Evolutionary conservation across 768 basidiomycete species (phyloP).

Genomic region (Cyclocybe cylindracea): DNA sequence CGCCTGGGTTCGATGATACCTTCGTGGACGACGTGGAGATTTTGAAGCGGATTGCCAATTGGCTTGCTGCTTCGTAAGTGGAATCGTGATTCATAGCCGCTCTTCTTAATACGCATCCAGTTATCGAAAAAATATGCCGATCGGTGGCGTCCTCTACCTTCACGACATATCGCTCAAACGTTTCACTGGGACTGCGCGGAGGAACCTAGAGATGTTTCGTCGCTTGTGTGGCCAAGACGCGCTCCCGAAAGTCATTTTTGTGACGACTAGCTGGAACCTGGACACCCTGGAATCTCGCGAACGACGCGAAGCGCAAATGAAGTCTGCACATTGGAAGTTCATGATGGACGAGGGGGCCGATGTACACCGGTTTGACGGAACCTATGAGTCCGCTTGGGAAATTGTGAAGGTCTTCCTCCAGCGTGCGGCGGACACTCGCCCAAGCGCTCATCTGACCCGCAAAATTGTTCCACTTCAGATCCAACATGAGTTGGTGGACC

Average conservation of each 20-base stretch:
- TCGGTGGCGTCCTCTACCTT: constrained; percentile 12
- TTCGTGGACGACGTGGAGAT: constrained; percentile 11
- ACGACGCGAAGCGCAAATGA: constrained; percentile 10
- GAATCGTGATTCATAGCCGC: neutral
- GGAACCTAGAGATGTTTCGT: constrained; percentile 6
- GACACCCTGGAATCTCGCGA: constrained; percentile 1
- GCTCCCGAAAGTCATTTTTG: constrained; percentile 10
- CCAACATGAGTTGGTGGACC: constrained; percentile 1
- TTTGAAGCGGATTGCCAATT: constrained; percentile 14
- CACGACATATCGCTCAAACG: constrained; percentile 15
- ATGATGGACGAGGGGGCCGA: constrained; percentile 7
- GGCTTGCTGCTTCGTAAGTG: constrained; percentile 17
- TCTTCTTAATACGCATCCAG: neutral
- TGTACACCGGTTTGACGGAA: constrained; percentile 1
- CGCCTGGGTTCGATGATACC: constrained; percentile 24
- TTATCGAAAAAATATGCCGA: neutral
- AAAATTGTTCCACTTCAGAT: constrained; percentile 2
- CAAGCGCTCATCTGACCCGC: no score
- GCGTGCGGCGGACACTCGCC: neutral
- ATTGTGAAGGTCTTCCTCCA: neutral
- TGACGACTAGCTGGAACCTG: constrained; percentile 15
- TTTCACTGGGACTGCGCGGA: constrained; percentile 1
- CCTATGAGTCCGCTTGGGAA: constrained; percentile 1
- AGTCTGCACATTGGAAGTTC: constrained; percentile 4
- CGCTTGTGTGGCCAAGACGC: constrained; percentile 4